phyloP scores from a whole-genome alignment of 2,329 filamentous ascomycete species.

The Fusarium nisikadoi region DNA sequence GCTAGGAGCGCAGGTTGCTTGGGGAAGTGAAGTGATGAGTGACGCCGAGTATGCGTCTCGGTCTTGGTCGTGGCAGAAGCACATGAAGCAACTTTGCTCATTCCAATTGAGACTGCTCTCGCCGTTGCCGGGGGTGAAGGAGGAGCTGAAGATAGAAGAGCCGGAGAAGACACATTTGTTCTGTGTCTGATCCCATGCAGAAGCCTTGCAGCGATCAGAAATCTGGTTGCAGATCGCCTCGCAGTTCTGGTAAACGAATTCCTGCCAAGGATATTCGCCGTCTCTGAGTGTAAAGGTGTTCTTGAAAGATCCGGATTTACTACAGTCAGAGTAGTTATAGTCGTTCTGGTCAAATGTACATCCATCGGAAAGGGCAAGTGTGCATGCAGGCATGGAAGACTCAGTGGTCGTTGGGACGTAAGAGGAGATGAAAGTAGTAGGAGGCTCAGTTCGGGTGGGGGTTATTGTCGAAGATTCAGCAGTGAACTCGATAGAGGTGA shows the following conservation, averaged over 20 bases:
- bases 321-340: not conserved
- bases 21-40: not conserved
- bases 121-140: not conserved
- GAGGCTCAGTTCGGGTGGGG: not conserved
- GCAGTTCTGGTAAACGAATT: not conserved
- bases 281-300: slow-evolving; percentile 1
- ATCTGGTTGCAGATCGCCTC: slow-evolving; percentile 19
- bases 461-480: not conserved
- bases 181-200: not conserved
- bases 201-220: slow-evolving; percentile 17
- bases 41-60: not conserved
- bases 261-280: slow-evolving; percentile 13
- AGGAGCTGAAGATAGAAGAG: not conserved
- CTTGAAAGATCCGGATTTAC: not conserved
- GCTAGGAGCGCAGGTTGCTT: not conserved
- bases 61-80: slow-evolving; percentile 10
- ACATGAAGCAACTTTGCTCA: slow-evolving; percentile 14
- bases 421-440: not conserved
- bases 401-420: slow-evolving; percentile 1
- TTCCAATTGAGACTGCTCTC: not conserved
- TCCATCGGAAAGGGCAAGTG: slow-evolving; percentile 16
- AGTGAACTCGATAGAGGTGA: not conserved
- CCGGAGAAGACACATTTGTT: slow-evolving; percentile 11
- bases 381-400: slow-evolving; percentile 13
- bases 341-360: not conserved